Evolutionary conservation across 2,329 filamentous ascomycete genomes (phyloP).

Genomic region (Leptographium lundbergii): DNA sequence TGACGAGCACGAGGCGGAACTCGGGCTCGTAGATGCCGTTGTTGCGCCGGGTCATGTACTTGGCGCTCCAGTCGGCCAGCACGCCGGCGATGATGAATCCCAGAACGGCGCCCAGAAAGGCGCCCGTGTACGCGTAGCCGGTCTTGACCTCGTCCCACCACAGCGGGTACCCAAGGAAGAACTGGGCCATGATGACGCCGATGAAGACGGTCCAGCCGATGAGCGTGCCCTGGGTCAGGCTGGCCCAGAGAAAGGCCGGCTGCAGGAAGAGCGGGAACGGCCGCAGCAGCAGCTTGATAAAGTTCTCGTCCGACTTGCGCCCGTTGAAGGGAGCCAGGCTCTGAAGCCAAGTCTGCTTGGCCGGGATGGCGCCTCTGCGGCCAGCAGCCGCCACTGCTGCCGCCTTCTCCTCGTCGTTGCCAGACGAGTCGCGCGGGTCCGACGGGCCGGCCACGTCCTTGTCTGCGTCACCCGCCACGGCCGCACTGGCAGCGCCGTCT

Average conservation of each 20-base stretch:
- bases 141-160: slow-evolving; percentile 72
- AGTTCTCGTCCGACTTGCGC: slow-evolving; percentile 65
- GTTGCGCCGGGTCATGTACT: slow-evolving; percentile 59
- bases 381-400: neutral
- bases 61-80: slow-evolving; percentile 61
- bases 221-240: slow-evolving; percentile 72
- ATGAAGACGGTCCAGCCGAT: slow-evolving; percentile 97
- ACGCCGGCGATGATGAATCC: slow-evolving; percentile 67
- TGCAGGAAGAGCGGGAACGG: slow-evolving; percentile 76
- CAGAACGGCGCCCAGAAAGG: slow-evolving; percentile 69
- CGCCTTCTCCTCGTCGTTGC: slow-evolving; percentile 8
- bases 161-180: slow-evolving; percentile 69
- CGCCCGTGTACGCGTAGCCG: slow-evolving; percentile 77
- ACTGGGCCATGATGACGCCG: slow-evolving; percentile 66
- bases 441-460: neutral
- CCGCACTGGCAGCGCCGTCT: neutral
- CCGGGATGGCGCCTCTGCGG: slow-evolving; percentile 15
- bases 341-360: slow-evolving; percentile 45
- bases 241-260: slow-evolving; percentile 70
- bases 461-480: neutral
- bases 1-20: slow-evolving; percentile 70
- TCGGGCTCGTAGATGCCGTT: slow-evolving; percentile 81
- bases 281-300: slow-evolving; percentile 51
- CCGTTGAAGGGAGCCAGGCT: slow-evolving; percentile 64
- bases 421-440: slow-evolving; percentile 3